These are phyloP conservation scores for Solanum appendiculatum DNA, from an alignment of 257 asterid genomes.

Conservation along the genomic window DNA sequence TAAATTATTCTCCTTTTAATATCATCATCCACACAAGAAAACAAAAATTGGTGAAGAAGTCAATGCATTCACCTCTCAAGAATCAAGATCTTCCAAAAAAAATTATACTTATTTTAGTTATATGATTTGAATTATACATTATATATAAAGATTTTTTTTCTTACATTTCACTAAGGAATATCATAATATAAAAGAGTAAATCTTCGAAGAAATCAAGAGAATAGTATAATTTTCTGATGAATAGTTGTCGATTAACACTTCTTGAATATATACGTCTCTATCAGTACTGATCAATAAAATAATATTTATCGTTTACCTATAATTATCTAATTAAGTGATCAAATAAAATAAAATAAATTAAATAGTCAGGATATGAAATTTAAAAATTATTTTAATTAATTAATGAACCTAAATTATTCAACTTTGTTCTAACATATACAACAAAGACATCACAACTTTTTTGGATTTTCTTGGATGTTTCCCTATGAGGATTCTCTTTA, in stretches of 20 bases:
- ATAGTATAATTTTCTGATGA: not conserved
- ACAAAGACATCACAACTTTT: not conserved
- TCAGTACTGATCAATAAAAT: fast-evolving
- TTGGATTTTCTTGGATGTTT: not conserved
- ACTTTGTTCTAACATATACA: not conserved
- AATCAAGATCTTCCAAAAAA: not conserved
- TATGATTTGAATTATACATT: not conserved
- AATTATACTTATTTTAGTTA: not conserved
- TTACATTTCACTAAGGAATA: not conserved
- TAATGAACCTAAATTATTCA: not conserved
- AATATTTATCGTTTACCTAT: too few relatives aligned
- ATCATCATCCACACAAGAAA: not conserved
- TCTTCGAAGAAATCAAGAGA: not conserved
- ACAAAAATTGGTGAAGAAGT: not conserved
- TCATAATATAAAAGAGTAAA: not conserved
- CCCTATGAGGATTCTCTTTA: not conserved
- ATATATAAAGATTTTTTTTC: not conserved
- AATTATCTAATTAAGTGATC: too few relatives aligned
- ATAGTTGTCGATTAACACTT: not conserved
- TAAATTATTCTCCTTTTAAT: not conserved
- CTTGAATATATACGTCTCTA: too few relatives aligned
- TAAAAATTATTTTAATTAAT: not conserved
- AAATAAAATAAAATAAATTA: not conserved
- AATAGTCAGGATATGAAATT: not conserved
- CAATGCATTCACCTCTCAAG: not conserved